Evolutionary conservation across 2,329 filamentous ascomycete species (phyloP), one percentile per base, ranked within the genome.

Genomic region (Fusarium oligoseptatum): DNA sequence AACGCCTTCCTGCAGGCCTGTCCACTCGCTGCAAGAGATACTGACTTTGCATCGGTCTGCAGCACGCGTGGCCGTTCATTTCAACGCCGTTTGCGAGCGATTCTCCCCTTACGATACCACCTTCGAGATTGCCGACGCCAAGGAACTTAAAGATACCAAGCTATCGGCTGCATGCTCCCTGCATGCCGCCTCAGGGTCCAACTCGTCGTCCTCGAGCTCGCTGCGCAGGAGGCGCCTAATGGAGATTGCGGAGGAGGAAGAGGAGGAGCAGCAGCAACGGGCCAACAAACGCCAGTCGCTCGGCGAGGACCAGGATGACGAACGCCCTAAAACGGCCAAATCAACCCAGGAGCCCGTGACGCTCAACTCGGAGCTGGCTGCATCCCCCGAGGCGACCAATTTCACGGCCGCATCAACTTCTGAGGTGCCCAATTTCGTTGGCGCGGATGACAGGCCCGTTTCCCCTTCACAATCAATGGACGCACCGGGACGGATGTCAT

Each of bases 171-270:
- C 94, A 64, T 98, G 95, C 83, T 95, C 95, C 50, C 87, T 98
- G 64, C 95, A 98, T 83, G 93, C 95, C 43, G 94, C 95, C 9
- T 94, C 94, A 14, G 93, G 92, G 43, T 97, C 96, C 22, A 94
- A 92, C 75, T 95, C 93, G 29, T 97, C 95, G 12, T 96, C 94
- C 6, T 93, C 91, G 58, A 95, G 93, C 80, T 97, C 95, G 6
- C 86, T 95, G 74, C 91, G 93, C 68, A 89, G 92, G 79, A 90
- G 92, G 78, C 92, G 94, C 75, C 86, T 98, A 77, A 93, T 96
- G 85, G 96, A 97, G 84, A 98, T 98, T 81, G 92, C 93, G n/a
- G 97, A 98, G 84, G 94, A 97, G 84, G 94, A 93, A 64, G 95
- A 97, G 80, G 95, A 97, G 78, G 91, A 92, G 70, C 84, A 88